Evolutionary conservation across 768 basidiomycete species (phyloP), one percentile per base, ranked within the genome.

Genomic region (Trametes coccinea): DNA sequence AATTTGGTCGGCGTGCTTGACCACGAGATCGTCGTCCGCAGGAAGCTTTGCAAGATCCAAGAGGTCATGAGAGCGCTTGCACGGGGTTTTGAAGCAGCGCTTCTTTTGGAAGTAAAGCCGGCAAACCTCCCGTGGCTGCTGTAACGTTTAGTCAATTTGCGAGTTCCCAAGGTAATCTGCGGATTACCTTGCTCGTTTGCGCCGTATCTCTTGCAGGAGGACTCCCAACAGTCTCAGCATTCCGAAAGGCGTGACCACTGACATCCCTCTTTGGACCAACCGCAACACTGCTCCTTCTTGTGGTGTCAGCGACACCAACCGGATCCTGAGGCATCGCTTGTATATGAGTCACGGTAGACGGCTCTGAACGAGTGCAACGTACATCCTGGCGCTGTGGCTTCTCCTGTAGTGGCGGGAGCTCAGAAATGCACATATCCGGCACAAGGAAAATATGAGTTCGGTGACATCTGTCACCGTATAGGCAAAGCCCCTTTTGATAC

Each of bases 401-500:
- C 49, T 34, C 17, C 6, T 13, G 33, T 1, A 41, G 43, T 2
- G 43, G 53, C n/a, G 34, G 14, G 11, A 43, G 16, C 9, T 51
- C 14, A 14, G 55, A 34, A 5, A 56, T 47, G 5, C 43, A 47
- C 8, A 14, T 22, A 10, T 48, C 27, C 8, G 53, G 46, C 11
- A 39, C 30, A n/a, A 50, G 30, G 52, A 37, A 50, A 5, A 62
- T 57, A n/a, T 69, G 70, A 11, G 45, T 50, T 8, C 56, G 49
- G n/a, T 53, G 57, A 44, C 69, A 69, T 22, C 29, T 29, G 4
- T 49, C 46, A 1, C 62, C 62, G n/a, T 30, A 50, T 0, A 1
- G 2, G 45, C 69, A 70, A 10, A n/a, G 9, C 2, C 62, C 65
- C 17, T 53, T 59, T 37, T 50, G 56, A 58, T 43, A 70, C 5